Evolutionary conservation across 768 basidiomycete species (phyloP).

Genomic region (Rhodocollybia butyracea): DNA sequence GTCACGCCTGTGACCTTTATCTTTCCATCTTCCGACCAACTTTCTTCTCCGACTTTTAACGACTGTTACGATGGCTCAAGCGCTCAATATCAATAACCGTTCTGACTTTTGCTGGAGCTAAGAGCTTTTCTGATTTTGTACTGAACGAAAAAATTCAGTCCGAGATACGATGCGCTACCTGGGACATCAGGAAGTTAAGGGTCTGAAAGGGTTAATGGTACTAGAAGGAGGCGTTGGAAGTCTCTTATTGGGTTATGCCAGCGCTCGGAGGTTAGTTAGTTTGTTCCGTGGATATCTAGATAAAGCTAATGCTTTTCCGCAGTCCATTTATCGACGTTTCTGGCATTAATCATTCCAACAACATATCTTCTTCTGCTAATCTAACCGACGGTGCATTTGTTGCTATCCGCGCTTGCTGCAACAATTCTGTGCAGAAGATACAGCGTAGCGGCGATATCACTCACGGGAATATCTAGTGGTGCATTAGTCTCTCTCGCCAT

Average conservation of each 20-base stretch:
- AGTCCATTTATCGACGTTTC: slow-evolving; percentile 62
- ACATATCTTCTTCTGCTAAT: slow-evolving; percentile 35
- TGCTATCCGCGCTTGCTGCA: slow-evolving; percentile 43
- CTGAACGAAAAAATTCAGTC: slow-evolving; percentile 60
- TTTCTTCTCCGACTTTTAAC: no score
- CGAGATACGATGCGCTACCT: slow-evolving; percentile 26
- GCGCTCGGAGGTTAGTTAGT: slow-evolving; percentile 52
- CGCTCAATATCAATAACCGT: slow-evolving; percentile 29
- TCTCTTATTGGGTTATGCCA: slow-evolving; percentile 50
- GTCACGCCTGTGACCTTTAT: no score
- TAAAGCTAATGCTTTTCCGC: slow-evolving; percentile 7
- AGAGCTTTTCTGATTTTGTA: slow-evolving; percentile 70
- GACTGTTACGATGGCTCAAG: no score
- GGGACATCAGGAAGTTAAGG: slow-evolving; percentile 32
- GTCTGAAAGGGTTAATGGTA: slow-evolving; percentile 27
- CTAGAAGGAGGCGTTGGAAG: slow-evolving; percentile 68
- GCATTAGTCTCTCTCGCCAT: slow-evolving; percentile 45
- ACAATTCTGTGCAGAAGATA: slow-evolving; percentile 54
- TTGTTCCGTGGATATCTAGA: not conserved
- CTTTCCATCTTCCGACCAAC: no score
- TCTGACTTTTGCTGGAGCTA: slow-evolving; percentile 64
- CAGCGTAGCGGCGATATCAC: slow-evolving; percentile 44
- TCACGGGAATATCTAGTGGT: slow-evolving; percentile 52
- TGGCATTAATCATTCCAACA: slow-evolving; percentile 54
- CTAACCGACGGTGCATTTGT: slow-evolving; percentile 53